A percentile compares a stretch with the other conserved stretches of the same genome.
phyloP scores from a whole-genome alignment of 1,139 yeast genomes.

The Hansenula anomala region DNA sequence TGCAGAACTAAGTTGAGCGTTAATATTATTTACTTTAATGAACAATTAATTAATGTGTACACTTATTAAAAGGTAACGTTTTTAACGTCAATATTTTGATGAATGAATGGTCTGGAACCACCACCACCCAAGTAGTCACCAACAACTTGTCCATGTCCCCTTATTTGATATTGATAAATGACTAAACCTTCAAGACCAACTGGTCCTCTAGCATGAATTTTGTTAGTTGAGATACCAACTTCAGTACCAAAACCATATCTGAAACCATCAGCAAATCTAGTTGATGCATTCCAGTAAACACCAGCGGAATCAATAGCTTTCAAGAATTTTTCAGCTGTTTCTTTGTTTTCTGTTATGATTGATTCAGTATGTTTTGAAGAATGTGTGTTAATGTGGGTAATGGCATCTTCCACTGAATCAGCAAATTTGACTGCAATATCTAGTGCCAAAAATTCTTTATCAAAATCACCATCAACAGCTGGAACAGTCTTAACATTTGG shows the following conservation, averaged over 20 bases:
- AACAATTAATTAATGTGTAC: background rate
- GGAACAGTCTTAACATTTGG: conserved; percentile 30
- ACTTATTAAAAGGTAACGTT: conserved; percentile 11
- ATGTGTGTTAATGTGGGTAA: conserved; percentile 77
- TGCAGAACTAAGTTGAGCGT: conserved; percentile 23
- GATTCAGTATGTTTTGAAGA: conserved; percentile 97
- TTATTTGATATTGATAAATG: conserved; percentile 88
- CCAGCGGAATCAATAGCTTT: conserved; percentile 93
- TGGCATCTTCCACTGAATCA: conserved; percentile 59
- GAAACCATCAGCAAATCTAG: conserved; percentile 97
- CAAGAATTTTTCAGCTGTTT: conserved; percentile 67
- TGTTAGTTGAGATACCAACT: conserved; percentile 95
- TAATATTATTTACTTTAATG: too few relatives aligned
- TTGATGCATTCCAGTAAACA: conserved; percentile 97
- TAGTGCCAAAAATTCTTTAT: conserved; percentile 75
- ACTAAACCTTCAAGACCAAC: conserved; percentile 96
- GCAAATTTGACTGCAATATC: conserved; percentile 74
- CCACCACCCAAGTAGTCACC: conserved; percentile 93
- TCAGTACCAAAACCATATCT: conserved; percentile 98
- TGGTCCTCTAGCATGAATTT: conserved; percentile 97
- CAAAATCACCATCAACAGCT: conserved; percentile 62
- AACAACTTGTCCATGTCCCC: conserved; percentile 90
- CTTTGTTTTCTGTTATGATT: conserved; percentile 72
- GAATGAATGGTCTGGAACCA: conserved; percentile 75
- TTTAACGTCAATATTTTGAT: conserved; percentile 48